Evolutionary conservation across 192 early-diverging fungal species (phyloP), one percentile per base, ranked within the genome.

Genomic region (Umbelopsis ramanniana): DNA sequence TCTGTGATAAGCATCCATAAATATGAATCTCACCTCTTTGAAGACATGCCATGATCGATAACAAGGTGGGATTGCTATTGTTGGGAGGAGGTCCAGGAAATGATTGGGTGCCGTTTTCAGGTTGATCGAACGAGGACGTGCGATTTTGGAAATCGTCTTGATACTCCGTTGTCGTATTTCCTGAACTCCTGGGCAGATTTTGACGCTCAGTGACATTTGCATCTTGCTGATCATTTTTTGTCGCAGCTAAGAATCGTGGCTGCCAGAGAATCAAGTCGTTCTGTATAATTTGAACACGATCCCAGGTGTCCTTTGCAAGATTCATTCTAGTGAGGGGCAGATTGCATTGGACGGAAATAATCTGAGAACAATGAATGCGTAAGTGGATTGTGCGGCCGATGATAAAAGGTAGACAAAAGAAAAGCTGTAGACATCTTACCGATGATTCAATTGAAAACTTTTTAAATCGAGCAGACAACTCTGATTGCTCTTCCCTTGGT

Each of bases 381-480:
- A 37, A 71, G 29, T 33, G 6, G 11, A 43, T 12, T 29, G 29
- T 29, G 3, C 29, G 3, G 29, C 29, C 29, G 1, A 29, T 29
- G 1, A 71, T n/a, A 63, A 23, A 22, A 38, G 40, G 17, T 5
- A 14, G 14, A 19, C 15, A 43, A 24, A 45, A 57, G 12, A 43
- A 6, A 72, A 14, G 2, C n/a, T 47, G 14, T 57, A 55, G 21
- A 66, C 19, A 4, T 26, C 79, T 80, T 86, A 92, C 89, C 40
- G 89, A 88, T 15, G 82, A 86, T 35, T 86, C 81, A 11, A 88
- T 79, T 0, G 87, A 86, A 22, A 79, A 53, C 46, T 87, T 83
- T 67, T 86, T 84, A 46, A 90, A 90, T 52, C 74, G 81, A 35
- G 85, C 53, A 6, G 89, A 71, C 1, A 83, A 83, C 45, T 86